Percentiles rank a stretch among this genome's conserved stretches.
Evolutionary conservation across 495 filamentous ascomycete genomes (phyloP).

Genomic region (Xeromyces bisporus): DNA sequence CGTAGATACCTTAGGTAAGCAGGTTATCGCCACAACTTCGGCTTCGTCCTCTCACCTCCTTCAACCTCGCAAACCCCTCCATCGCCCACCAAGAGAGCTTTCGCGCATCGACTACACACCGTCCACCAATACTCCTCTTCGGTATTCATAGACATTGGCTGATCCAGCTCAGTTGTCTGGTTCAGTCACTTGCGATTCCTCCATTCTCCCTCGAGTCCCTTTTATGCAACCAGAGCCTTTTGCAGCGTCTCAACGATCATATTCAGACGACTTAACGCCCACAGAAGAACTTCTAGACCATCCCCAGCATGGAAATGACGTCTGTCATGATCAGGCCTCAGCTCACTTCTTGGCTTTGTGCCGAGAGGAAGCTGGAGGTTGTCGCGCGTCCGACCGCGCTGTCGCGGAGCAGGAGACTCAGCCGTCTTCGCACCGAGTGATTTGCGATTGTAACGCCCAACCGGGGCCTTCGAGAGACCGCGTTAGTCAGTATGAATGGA

Average conservation of each 20-base stretch:
- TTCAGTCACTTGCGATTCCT: constrained; percentile 44
- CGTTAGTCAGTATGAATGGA: constrained; percentile 60
- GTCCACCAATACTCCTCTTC: not conserved
- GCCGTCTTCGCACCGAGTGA: constrained; percentile 4
- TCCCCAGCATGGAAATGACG: constrained; percentile 66
- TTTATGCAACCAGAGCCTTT: constrained; percentile 85
- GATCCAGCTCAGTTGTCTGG: constrained; percentile 29
- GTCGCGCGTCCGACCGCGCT: constrained; percentile 6
- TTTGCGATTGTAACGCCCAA: constrained; percentile 4
- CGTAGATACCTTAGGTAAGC: too few relatives aligned
- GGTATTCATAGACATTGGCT: constrained; percentile 13
- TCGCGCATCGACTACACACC: not conserved
- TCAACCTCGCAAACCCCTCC: not conserved
- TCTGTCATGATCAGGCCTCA: constrained; percentile 24
- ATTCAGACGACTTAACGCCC: constrained; percentile 25
- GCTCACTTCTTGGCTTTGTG: constrained; percentile 7
- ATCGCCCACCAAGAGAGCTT: not conserved
- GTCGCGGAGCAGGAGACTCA: not conserved
- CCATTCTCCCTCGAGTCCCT: constrained; percentile 29
- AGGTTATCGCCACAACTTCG: too few relatives aligned
- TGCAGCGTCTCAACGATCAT: constrained; percentile 40
- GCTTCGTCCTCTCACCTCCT: too few relatives aligned
- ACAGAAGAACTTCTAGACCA: constrained; percentile 20
- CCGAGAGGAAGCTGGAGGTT: constrained; percentile 15
- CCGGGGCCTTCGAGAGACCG: constrained; percentile 36